These are phyloP conservation scores for Exophiala dermatitidis DNA, from an alignment of 2,329 filamentous ascomycete genomes.

Conservation along the genomic window DNA sequence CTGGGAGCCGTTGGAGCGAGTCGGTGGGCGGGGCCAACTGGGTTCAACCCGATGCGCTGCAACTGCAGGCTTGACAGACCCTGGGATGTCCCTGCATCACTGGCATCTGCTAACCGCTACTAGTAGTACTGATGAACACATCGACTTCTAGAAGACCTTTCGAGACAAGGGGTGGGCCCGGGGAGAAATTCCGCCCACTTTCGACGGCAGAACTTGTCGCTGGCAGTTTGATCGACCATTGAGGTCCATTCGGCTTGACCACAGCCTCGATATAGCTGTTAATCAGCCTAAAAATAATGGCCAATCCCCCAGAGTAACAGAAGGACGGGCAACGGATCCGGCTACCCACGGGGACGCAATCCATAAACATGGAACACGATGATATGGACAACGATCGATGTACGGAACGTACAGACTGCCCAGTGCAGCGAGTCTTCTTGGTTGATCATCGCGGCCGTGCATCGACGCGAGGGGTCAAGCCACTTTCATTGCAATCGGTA, in stretches of 20 bases:
- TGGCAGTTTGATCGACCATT: too few relatives aligned
- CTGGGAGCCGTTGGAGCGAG: background rate
- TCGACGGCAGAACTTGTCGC: too few relatives aligned
- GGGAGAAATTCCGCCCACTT: background rate
- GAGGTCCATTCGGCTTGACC: too few relatives aligned
- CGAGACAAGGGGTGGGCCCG: background rate
- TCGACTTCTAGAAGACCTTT: slow-evolving; percentile 4
- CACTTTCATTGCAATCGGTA: background rate
- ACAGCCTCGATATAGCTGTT: too few relatives aligned
- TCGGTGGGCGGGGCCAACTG: background rate
- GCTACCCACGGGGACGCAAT: too few relatives aligned
- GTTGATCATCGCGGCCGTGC: slow-evolving; percentile 3
- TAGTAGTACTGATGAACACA: background rate
- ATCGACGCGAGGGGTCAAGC: slow-evolving; percentile 4
- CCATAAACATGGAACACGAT: too few relatives aligned
- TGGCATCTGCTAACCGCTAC: background rate
- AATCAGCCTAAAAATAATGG: too few relatives aligned
- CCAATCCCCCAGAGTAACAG: too few relatives aligned
- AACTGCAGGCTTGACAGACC: slow-evolving; percentile 19
- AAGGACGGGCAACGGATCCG: too few relatives aligned
- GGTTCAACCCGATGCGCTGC: slow-evolving; percentile 5
- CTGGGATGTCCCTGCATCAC: slow-evolving; percentile 5
- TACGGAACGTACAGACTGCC: slow-evolving; percentile 4
- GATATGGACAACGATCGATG: background rate
- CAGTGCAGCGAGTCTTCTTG: background rate